Evolutionary conservation across 768 basidiomycete species (phyloP).

Genomic region (Pleurotus ostreatus): DNA sequence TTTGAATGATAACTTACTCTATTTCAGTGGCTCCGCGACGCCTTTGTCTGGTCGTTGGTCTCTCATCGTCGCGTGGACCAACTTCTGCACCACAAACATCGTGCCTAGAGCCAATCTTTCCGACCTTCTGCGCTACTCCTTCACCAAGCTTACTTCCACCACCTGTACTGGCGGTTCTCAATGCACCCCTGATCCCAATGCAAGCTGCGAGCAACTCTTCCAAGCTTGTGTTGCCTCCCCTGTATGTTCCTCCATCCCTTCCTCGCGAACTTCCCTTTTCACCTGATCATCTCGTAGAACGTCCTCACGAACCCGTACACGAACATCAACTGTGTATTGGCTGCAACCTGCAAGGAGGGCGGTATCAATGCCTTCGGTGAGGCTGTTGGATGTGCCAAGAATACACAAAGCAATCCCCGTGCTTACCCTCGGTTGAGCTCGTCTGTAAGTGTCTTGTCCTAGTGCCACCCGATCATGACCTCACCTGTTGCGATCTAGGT

Average conservation of each 20-base stretch:
- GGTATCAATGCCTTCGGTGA: slow-evolving; percentile 11
- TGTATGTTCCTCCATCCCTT: not conserved
- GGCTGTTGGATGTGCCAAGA: slow-evolving; percentile 10
- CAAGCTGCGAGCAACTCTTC: slow-evolving; percentile 12
- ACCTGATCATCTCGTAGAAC: not conserved
- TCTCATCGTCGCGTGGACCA: slow-evolving; percentile 12
- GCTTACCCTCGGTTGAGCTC: slow-evolving; percentile 10
- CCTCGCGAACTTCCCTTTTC: not conserved
- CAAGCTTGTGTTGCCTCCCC: slow-evolving; percentile 1
- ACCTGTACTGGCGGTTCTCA: slow-evolving; percentile 1
- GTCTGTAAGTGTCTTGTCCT: slow-evolving; percentile 1
- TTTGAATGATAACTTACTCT: not conserved
- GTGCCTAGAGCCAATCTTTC: slow-evolving; percentile 11
- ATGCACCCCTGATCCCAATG: slow-evolving; percentile 8
- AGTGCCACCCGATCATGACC: not conserved
- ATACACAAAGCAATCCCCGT: slow-evolving; percentile 7
- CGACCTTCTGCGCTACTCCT: slow-evolving; percentile 12
- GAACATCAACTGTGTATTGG: slow-evolving; percentile 8
- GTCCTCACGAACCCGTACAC: slow-evolving; percentile 11
- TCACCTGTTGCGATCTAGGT: slow-evolving; percentile 1
- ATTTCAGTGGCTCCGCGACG: not conserved
- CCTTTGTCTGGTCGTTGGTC: slow-evolving; percentile 6
- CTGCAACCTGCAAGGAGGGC: slow-evolving; percentile 7
- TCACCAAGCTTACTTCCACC: slow-evolving; percentile 6
- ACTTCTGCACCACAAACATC: slow-evolving; percentile 9